A percentile compares a stretch with the other conserved stretches of the same genome.
phyloP scores from a whole-genome alignment of 2,329 filamentous ascomycete genomes.

The Sporothrix variecibatus region DNA sequence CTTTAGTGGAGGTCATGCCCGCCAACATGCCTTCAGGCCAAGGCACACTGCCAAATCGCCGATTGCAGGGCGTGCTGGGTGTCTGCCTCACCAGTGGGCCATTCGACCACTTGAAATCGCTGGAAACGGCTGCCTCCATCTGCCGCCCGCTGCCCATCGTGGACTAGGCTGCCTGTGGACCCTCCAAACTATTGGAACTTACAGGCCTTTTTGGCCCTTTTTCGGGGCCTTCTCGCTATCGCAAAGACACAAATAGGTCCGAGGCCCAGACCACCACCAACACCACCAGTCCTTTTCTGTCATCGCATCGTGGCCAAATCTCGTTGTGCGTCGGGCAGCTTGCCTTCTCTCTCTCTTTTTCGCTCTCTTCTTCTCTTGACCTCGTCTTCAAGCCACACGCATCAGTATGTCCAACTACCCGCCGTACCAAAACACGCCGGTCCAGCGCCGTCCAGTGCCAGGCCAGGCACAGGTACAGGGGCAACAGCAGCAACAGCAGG shows the following conservation, averaged over 20 bases:
- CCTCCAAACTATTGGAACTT: background rate
- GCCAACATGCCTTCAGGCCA: background rate
- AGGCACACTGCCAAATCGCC: background rate
- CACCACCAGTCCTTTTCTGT: background rate
- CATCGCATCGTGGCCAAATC: background rate
- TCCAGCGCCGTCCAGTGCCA: constrained; percentile 16
- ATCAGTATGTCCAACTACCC: constrained; percentile 8
- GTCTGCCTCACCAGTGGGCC: background rate
- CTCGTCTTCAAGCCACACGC: background rate
- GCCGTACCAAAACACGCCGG: background rate
- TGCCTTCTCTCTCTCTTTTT: background rate
- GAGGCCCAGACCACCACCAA: background rate
- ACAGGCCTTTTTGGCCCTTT: background rate
- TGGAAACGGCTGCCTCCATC: background rate
- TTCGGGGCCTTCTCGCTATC: background rate
- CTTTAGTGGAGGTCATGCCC: background rate
- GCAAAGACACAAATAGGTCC: background rate
- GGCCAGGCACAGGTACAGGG: constrained; percentile 13
- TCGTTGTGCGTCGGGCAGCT: background rate
- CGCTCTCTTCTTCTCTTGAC: background rate
- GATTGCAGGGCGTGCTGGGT: background rate
- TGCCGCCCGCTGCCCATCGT: background rate
- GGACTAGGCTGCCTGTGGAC: background rate
- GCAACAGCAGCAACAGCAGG: constrained; percentile 1
- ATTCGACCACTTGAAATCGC: background rate